Percentiles rank a stretch among this genome's conserved stretches.
Conservation (phyloP, 1,139 yeast genomes). For the Geotrichum fermentans region DNA sequence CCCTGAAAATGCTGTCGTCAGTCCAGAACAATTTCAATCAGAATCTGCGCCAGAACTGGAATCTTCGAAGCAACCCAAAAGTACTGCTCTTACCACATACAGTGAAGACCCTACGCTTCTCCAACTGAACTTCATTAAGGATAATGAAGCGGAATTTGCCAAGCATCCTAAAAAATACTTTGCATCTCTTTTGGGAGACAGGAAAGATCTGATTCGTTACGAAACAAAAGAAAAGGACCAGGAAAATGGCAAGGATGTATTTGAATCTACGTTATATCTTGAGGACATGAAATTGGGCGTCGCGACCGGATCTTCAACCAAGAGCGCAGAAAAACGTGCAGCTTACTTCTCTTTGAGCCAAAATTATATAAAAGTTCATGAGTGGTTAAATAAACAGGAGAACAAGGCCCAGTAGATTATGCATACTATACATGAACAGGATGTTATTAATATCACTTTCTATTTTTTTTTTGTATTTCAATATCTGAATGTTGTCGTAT, state of each 20-base stretch:
- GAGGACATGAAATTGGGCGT: constrained; percentile 2
- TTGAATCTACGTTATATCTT: constrained; percentile 7
- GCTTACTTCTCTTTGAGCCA: constrained; percentile 14
- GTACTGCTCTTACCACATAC: not conserved
- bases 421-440: too few relatives aligned
- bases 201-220: not conserved
- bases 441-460: not conserved
- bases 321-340: constrained; percentile 18
- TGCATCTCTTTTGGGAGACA: constrained; percentile 1
- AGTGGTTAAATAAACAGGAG: constrained; percentile 1
- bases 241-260: not conserved
- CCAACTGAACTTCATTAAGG: constrained; percentile 8
- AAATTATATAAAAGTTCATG: constrained; percentile 1
- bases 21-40: not conserved
- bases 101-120: not conserved
- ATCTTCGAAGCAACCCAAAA: not conserved
- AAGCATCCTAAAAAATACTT: constrained; percentile 11
- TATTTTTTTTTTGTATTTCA: constrained; percentile 1
- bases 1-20: not conserved
- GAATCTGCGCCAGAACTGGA: not conserved
- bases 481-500: not conserved
- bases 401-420: too few relatives aligned
- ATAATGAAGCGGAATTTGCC: constrained; percentile 5
- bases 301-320: constrained; percentile 15
- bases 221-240: not conserved